Percentiles rank a stretch among this genome's conserved stretches.
These are phyloP conservation scores for Escallonia rubra DNA, from an alignment of 129 eudicot genomes.

Conservation along the genomic window DNA sequence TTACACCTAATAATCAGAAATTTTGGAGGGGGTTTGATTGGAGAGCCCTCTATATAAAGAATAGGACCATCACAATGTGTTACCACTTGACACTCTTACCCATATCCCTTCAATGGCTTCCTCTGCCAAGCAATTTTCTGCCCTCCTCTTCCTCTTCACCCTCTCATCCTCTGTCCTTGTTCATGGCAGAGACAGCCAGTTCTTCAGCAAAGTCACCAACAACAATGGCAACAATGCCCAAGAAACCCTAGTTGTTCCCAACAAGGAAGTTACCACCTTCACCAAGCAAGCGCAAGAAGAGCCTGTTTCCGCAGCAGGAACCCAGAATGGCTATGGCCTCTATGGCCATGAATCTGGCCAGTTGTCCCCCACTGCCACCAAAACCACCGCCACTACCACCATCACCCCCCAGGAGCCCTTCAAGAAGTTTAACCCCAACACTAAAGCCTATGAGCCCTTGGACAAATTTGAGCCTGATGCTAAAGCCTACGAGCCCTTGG, in stretches of 20 bases:
- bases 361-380: slow-evolving; percentile 46
- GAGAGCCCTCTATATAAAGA: slow-evolving; percentile 42
- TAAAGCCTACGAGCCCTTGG: no score
- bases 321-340: slow-evolving; percentile 62
- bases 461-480: slow-evolving; percentile 3
- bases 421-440: slow-evolving; percentile 23
- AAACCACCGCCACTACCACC: slow-evolving; percentile 41
- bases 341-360: slow-evolving; percentile 69
- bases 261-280: slow-evolving; percentile 22
- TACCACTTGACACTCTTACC: slow-evolving; percentile 16
- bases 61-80: slow-evolving; percentile 10
- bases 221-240: slow-evolving; percentile 16
- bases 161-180: slow-evolving; percentile 36
- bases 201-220: slow-evolving; percentile 56
- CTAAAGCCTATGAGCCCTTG: not conserved
- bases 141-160: slow-evolving; percentile 30
- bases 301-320: slow-evolving; percentile 53
- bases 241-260: slow-evolving; percentile 9
- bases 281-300: slow-evolving; percentile 42
- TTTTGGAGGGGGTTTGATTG: not conserved
- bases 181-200: slow-evolving; percentile 74
- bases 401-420: slow-evolving; percentile 2
- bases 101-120: slow-evolving; percentile 49
- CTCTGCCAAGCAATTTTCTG: slow-evolving; percentile 24
- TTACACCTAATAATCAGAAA: slow-evolving; percentile 38